These are phyloP conservation scores for Phytophthora pisi DNA, from an alignment of 352 stramenopile species.

Conservation along the genomic window DNA sequence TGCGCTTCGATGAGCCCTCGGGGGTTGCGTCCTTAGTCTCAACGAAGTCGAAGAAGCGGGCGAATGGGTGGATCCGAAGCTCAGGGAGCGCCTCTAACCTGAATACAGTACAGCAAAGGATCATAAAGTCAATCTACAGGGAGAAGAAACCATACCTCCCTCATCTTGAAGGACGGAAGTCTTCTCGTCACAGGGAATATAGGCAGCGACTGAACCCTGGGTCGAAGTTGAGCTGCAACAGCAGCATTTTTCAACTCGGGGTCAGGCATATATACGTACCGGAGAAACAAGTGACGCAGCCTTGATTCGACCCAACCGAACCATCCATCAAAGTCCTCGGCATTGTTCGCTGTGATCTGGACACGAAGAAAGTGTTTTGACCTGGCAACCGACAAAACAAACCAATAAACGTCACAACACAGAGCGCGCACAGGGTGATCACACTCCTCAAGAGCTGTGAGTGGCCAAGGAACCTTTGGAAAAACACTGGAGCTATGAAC, in stretches of 20 bases:
- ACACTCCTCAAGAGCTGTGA: background rate
- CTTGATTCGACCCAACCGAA: slow-evolving; percentile 91
- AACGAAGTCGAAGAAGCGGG: slow-evolving; percentile 80
- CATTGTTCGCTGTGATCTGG: slow-evolving; percentile 62
- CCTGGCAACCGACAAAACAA: slow-evolving; percentile 32
- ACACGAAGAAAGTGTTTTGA: slow-evolving; percentile 85
- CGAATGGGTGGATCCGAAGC: slow-evolving; percentile 74
- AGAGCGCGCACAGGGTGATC: background rate
- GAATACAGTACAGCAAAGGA: background rate
- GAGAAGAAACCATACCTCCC: background rate
- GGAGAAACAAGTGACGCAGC: slow-evolving; percentile 78
- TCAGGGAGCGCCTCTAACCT: slow-evolving; percentile 69
- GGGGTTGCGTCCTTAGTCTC: slow-evolving; percentile 21
- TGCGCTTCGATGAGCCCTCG: slow-evolving; percentile 17
- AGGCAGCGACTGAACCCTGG: background rate
- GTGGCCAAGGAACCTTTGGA: slow-evolving; percentile 67
- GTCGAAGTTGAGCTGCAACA: background rate
- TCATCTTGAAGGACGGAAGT: background rate
- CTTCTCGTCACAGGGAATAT: slow-evolving; percentile 3
- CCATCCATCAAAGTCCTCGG: slow-evolving; percentile 70
- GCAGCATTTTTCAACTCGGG: background rate
- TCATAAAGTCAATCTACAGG: slow-evolving; percentile 10
- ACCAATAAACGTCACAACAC: slow-evolving; percentile 17
- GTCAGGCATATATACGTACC: slow-evolving; percentile 46
- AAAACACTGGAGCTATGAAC: slow-evolving; percentile 72